These are phyloP conservation scores for Beauveria rudraprayagi DNA, from an alignment of 2,329 filamentous ascomycete species.

Conservation along the genomic window DNA sequence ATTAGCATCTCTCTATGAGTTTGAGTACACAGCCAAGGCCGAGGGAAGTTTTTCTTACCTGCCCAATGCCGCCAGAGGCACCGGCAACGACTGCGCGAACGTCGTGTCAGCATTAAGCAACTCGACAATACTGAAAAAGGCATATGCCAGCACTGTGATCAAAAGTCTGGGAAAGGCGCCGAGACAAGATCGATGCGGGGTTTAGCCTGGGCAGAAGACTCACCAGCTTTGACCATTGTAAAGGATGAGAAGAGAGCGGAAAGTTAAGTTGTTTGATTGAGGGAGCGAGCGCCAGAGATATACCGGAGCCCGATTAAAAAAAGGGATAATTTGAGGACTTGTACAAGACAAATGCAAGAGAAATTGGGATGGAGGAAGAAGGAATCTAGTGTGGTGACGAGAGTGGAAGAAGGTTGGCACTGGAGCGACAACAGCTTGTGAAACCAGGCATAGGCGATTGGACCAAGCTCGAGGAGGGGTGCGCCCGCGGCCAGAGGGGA, in stretches of 20 bases:
- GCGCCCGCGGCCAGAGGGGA: neutral
- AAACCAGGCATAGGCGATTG: constrained; percentile 9
- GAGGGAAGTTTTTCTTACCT: constrained; percentile 46
- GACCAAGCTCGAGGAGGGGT: neutral
- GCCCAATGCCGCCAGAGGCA: constrained; percentile 96
- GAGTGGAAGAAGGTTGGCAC: neutral
- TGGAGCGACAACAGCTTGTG: constrained; percentile 7
- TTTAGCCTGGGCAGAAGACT: constrained; percentile 17
- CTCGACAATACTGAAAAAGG: neutral
- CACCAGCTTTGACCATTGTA: constrained; percentile 52
- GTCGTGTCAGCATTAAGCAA: constrained; percentile 9
- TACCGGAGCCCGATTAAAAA: neutral
- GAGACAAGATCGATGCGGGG: constrained; percentile 12
- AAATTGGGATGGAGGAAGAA: constrained; percentile 8
- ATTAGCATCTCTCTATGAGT: constrained; percentile 14
- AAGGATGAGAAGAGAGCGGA: constrained; percentile 12
- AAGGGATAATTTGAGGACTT: neutral
- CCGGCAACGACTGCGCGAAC: constrained; percentile 68
- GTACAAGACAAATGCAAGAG: neutral
- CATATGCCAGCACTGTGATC: neutral
- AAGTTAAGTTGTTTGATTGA: neutral
- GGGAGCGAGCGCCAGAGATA: neutral
- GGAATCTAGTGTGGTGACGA: neutral
- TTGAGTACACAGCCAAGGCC: neutral
- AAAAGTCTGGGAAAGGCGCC: neutral